Evolutionary conservation across 129 eudicot genomes (phyloP), one percentile per base, ranked within the genome.

Genomic region (Lactuca saligna): DNA sequence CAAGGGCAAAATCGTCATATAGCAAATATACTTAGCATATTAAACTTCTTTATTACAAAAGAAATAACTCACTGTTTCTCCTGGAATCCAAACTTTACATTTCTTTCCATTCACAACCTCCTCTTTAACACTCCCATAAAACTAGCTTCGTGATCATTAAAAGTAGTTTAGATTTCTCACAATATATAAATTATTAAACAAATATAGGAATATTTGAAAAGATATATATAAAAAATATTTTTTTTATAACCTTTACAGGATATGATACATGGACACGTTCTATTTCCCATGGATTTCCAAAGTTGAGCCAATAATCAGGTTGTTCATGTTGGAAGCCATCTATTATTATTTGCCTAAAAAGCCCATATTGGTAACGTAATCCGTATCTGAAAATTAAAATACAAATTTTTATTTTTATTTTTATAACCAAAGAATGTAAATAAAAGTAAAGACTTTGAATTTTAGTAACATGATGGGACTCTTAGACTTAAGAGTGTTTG

Each of bases 221-320:
- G 29, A 25, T 0, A 25, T 25, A 25, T 25, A 25, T 25, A 25
- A 25, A 42, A 20, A 20, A 20, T 20, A 20, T 34, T 5, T 4
- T 3, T 34, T 51, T 69, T 57, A 56, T 66, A 62, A 84, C 88
- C 88, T 84, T 78, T 61, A 85, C 90, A 20, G 90, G 77, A 72
- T 85, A 85, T 54, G 86, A 85, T 58, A 85, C 86, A 60, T 85
- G 84, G 48, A 81, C 86, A 68, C 90, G 81, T 72, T 81, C 90
- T 57, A 85, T 85, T 79, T 85, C 90, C 84, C 90, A 85, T 35
- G 90, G 90, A 72, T 85, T 85, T 59, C 90, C 82, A 38, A 85
- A 81, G 70, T 85, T 81, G 37, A 81, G 61, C 86, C 90, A 81
- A 78, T 81, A 81, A 75, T 85, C 90, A 17, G 90, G 86, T 16